Conservation (phyloP, 1,284 basidiomycete genomes). For the Hymenochaete sp. region DNA sequence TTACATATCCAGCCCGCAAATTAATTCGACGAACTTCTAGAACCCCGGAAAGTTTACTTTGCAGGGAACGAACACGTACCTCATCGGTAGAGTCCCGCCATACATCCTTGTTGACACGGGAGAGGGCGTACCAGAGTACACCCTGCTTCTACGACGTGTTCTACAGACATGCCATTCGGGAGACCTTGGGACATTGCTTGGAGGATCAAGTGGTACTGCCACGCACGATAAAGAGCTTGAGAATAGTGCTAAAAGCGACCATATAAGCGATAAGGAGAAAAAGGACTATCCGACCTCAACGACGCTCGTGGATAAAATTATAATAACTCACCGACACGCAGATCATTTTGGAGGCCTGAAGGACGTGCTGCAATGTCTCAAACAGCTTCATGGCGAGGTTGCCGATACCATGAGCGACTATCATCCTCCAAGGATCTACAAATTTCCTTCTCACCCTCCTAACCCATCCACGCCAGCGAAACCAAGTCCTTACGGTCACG, state of each 20-base stretch:
- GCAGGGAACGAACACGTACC: conserved; percentile 93
- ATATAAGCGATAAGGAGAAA: conserved; percentile 8
- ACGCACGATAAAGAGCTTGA: too few species aligned
- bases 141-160: conserved; percentile 55
- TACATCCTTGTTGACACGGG: conserved; percentile 85
- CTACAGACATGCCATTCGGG: too few species aligned
- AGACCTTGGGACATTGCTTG: too few species aligned
- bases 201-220: too few species aligned
- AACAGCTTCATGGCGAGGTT: conserved; percentile 45
- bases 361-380: conserved; percentile 61
- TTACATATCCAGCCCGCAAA: too few species aligned
- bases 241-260: neutral
- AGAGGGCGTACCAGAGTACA: conserved; percentile 67
- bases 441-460: conserved; percentile 43
- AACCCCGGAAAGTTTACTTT: conserved; percentile 90
- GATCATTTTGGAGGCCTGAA: conserved; percentile 82
- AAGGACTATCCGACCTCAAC: conserved; percentile 17
- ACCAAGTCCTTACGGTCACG: conserved; percentile 21
- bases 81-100: conserved; percentile 62
- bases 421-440: conserved; percentile 62
- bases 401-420: conserved; percentile 35
- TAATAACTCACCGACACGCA: conserved; percentile 85
- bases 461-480: too few species aligned
- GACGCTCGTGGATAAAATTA: conserved; percentile 62
- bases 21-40: too few species aligned